Percentiles rank a stretch among this genome's conserved stretches.
Evolutionary conservation across 2,329 filamentous ascomycete genomes (phyloP).

Genomic region (Fusarium siculi): DNA sequence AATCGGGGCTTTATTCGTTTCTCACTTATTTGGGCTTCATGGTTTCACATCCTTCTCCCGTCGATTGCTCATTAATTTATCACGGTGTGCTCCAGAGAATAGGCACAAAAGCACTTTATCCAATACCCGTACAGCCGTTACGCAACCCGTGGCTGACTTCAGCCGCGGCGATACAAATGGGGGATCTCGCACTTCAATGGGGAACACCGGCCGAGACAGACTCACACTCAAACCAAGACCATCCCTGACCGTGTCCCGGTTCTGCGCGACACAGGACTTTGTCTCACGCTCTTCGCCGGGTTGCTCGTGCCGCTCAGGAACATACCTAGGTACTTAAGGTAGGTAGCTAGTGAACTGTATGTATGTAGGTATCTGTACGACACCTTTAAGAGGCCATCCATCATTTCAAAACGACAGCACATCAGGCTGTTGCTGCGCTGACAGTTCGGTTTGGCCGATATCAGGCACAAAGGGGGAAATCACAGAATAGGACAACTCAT

Average conservation of each 20-base stretch:
- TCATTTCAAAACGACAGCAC: slow-evolving; percentile 22
- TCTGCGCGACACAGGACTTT: slow-evolving; percentile 18
- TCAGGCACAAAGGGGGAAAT: slow-evolving; percentile 21
- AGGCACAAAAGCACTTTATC: slow-evolving; percentile 23
- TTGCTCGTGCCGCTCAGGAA: slow-evolving; percentile 2
- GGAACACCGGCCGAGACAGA: slow-evolving; percentile 7
- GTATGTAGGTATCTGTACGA: not conserved
- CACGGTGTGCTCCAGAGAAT: slow-evolving; percentile 14
- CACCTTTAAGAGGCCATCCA: slow-evolving; percentile 1
- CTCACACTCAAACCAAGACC: not conserved
- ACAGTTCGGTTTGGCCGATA: not conserved
- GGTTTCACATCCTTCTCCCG: not conserved
- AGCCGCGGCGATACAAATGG: slow-evolving; percentile 19
- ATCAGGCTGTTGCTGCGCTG: slow-evolving; percentile 6
- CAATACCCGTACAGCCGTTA: slow-evolving; percentile 26
- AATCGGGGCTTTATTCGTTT: slow-evolving; percentile 36
- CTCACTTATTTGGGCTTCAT: not conserved
- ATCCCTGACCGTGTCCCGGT: slow-evolving; percentile 11
- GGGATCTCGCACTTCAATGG: slow-evolving; percentile 12
- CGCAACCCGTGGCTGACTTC: slow-evolving; percentile 20
- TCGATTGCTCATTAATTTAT: not conserved
- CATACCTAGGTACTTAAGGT: not conserved
- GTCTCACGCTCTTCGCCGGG: slow-evolving; percentile 6
- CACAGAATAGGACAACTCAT: slow-evolving; percentile 29
- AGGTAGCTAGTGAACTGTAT: not conserved